phyloP scores from a whole-genome alignment of 768 basidiomycete genomes.

The Termitomyces sp. region DNA sequence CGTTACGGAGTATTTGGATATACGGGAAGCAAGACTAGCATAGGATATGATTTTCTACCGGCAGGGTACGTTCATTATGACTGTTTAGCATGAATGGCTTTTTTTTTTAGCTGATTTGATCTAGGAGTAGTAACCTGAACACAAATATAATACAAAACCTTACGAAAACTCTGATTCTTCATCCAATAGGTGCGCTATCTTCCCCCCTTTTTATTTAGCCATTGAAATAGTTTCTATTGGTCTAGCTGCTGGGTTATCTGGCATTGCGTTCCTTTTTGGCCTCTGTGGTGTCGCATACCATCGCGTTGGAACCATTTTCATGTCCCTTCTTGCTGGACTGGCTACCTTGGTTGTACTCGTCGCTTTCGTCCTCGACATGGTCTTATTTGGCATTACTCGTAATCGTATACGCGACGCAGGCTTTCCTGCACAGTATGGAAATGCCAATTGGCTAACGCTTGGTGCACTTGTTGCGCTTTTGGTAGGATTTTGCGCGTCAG shows the following conservation, averaged over 20 bases:
- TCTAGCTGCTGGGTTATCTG: constrained; percentile 59
- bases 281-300: constrained; percentile 61
- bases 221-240: not conserved
- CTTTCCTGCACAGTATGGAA: constrained; percentile 56
- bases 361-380: constrained; percentile 75
- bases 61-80: constrained; percentile 2
- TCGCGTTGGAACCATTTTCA: constrained; percentile 70
- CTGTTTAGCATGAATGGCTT: not conserved
- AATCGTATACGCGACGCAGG: constrained; percentile 48
- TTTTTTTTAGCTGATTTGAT: not conserved
- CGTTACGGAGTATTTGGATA: constrained; percentile 78
- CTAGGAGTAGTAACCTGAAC: constrained; percentile 32
- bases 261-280: constrained; percentile 62
- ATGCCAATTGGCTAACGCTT: constrained; percentile 80
- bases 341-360: constrained; percentile 65
- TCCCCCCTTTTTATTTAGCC: too few relatives aligned
- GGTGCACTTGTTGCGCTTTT: constrained; percentile 66
- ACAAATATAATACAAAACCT: constrained; percentile 58
- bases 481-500: constrained; percentile 60
- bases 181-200: constrained; percentile 61
- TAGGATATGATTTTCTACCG: constrained; percentile 54
- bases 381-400: constrained; percentile 69
- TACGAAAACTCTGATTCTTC: constrained; percentile 69
- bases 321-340: constrained; percentile 64
- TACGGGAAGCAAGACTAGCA: constrained; percentile 45